Conservation (phyloP, 2,329 filamentous ascomycete species). For the Epichloe sp. region DNA sequence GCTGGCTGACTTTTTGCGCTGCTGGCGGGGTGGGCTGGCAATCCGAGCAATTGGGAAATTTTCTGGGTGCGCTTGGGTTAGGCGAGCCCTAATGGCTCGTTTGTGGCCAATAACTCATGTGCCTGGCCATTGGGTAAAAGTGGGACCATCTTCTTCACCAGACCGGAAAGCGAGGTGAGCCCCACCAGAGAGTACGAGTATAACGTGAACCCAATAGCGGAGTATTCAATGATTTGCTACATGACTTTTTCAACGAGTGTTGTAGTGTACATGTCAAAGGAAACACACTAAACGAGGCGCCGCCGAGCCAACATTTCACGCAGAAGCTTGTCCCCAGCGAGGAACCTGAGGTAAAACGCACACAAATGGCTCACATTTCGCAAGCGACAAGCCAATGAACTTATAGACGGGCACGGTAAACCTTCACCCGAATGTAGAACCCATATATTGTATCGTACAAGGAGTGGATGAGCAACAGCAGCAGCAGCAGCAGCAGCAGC, state of each 20-base stretch:
- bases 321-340: background rate
- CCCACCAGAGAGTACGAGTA: background rate
- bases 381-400: background rate
- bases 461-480: background rate
- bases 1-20: conserved; percentile 13
- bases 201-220: no score
- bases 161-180: background rate
- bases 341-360: background rate
- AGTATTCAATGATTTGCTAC: no score
- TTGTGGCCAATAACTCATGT: conserved; percentile 8
- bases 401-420: background rate
- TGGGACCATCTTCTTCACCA: conserved; percentile 2
- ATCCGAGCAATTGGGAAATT: conserved; percentile 6
- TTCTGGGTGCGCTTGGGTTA: conserved; percentile 16
- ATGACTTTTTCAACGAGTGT: no score
- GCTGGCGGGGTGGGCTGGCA: conserved; percentile 10
- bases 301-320: background rate
- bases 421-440: background rate
- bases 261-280: no score
- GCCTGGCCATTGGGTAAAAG: conserved; percentile 8
- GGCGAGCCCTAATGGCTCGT: conserved; percentile 19
- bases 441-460: background rate
- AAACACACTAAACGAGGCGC: no score
- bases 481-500: no score
- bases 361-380: background rate